These are phyloP conservation scores for Brettanomyces bruxellensis DNA, from an alignment of 805 yeast species.

Conservation along the genomic window DNA sequence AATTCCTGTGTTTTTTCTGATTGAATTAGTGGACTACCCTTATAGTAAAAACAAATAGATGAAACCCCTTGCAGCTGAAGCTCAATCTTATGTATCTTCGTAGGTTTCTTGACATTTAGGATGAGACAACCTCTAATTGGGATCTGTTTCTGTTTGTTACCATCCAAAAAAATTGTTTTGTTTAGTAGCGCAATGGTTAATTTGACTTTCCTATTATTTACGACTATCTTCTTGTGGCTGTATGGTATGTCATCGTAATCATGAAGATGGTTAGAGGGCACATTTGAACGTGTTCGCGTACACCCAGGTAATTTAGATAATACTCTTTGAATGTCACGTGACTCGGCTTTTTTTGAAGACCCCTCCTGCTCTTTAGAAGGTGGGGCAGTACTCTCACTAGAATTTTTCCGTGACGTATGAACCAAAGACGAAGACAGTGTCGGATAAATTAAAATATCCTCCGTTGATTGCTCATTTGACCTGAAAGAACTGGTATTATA, in stretches of 20 bases:
- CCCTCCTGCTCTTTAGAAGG: too few relatives aligned
- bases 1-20: background rate
- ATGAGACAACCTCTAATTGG: constrained; percentile 17
- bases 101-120: constrained; percentile 10
- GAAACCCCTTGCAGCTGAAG: constrained; percentile 11
- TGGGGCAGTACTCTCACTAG: too few relatives aligned
- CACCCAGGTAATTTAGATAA: too few relatives aligned
- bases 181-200: constrained; percentile 8
- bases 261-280: too few relatives aligned
- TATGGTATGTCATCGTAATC: background rate
- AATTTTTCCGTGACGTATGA: too few relatives aligned
- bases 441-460: too few relatives aligned
- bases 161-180: constrained; percentile 6
- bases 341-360: too few relatives aligned
- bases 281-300: too few relatives aligned
- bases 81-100: constrained; percentile 7
- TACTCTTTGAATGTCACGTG: too few relatives aligned
- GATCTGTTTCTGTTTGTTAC: constrained; percentile 3
- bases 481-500: background rate
- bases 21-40: background rate
- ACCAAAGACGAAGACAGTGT: too few relatives aligned
- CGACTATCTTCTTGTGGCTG: background rate
- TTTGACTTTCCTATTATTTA: background rate
- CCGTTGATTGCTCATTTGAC: too few relatives aligned
- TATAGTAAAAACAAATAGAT: background rate